Evolutionary conservation across 345 rosid species (phyloP).

Genomic region (Populus deltoides): DNA sequence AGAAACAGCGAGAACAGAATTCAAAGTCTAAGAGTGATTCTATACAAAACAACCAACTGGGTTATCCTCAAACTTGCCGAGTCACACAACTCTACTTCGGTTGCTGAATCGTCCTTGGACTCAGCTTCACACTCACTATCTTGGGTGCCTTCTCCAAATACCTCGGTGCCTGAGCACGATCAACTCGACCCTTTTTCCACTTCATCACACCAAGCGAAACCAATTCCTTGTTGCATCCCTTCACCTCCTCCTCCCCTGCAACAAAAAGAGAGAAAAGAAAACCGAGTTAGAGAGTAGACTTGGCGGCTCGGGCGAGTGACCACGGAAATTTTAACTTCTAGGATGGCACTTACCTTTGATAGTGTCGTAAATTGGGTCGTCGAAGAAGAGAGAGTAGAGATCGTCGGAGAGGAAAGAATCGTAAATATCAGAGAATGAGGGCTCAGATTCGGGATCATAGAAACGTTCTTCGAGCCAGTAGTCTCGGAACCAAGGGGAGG

Average conservation of each 20-base stretch:
- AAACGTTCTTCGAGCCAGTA: conserved; percentile 67
- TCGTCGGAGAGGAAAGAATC: conserved; percentile 24
- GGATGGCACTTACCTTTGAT: conserved; percentile 7
- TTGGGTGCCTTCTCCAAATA: conserved; percentile 45
- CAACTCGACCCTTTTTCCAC: conserved; percentile 34
- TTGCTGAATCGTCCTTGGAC: conserved; percentile 66
- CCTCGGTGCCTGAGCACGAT: conserved; percentile 30
- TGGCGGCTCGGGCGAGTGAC: neutral
- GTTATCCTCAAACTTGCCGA: neutral
- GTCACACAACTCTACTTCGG: conserved; percentile 35
- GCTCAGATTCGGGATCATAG: conserved; percentile 41
- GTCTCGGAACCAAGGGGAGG: conserved; percentile 62
- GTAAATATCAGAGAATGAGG: conserved; percentile 17
- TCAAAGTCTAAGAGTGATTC: neutral
- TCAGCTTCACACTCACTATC: conserved; percentile 50
- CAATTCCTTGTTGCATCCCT: conserved; percentile 27
- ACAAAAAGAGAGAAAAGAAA: neutral
- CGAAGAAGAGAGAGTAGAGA: conserved; percentile 30
- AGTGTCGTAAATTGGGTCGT: neutral
- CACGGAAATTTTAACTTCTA: neutral
- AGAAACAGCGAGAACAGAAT: neutral
- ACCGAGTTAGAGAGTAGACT: conserved; percentile 5
- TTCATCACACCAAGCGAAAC: conserved; percentile 34
- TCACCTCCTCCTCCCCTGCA: conserved; percentile 28
- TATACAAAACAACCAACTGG: neutral